Evolutionary conservation across 2,329 filamentous ascomycete species (phyloP).

Genomic region (Bipolaris cookei): DNA sequence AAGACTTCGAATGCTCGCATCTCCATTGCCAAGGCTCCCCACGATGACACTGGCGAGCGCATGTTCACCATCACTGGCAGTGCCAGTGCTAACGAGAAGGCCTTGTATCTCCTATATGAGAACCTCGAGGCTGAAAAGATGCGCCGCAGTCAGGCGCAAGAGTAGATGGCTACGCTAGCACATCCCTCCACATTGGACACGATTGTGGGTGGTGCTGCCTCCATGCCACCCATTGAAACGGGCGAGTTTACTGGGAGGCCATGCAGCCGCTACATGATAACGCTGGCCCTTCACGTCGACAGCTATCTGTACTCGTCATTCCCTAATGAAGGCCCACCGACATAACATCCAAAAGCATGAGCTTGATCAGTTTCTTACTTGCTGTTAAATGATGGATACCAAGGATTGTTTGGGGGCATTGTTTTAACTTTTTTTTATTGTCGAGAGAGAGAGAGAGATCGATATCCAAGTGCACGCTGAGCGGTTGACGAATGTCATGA

Average conservation of each 20-base stretch:
- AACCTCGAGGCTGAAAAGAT: conserved; percentile 99
- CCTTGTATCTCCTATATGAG: conserved; percentile 95
- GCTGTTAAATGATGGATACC: conserved; percentile 43
- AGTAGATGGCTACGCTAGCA: conserved; percentile 44
- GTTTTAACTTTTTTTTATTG: conserved; percentile 36
- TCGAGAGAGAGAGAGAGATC: conserved; percentile 34
- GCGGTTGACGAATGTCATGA: conserved; percentile 52
- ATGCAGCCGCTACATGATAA: conserved; percentile 6
- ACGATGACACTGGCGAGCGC: conserved; percentile 95
- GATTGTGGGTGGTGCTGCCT: conserved; percentile 1
- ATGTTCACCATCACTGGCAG: conserved; percentile 99
- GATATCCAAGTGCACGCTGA: conserved; percentile 45
- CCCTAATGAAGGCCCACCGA: conserved; percentile 2
- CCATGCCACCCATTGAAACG: background rate
- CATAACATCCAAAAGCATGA: conserved; percentile 40
- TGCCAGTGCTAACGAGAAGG: conserved; percentile 90
- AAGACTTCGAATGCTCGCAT: conserved; percentile 96
- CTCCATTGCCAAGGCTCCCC: conserved; percentile 95
- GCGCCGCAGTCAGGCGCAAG: conserved; percentile 78
- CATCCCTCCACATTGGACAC: conserved; percentile 5
- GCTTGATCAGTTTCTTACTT: conserved; percentile 42
- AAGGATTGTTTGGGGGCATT: conserved; percentile 36
- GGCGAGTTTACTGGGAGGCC: conserved; percentile 2
- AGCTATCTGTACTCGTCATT: conserved; percentile 8
- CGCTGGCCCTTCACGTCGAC: conserved; percentile 6